Evolutionary conservation across 306 rosid species (phyloP).

Genomic region (Coriaria nepalensis): DNA sequence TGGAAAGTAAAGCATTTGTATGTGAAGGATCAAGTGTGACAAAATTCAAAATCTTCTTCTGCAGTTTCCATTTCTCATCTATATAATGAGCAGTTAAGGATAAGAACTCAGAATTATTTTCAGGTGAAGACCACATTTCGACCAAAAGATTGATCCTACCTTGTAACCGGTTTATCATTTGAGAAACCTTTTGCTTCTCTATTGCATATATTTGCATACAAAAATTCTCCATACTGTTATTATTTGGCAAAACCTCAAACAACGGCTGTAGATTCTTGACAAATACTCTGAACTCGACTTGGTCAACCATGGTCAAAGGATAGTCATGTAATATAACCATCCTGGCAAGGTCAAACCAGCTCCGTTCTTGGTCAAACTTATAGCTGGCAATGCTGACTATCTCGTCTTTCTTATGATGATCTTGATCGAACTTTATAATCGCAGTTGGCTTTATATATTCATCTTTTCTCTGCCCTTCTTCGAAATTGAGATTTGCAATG

Average conservation of each 20-base stretch:
- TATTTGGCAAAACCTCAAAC: constrained; percentile 64
- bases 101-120: constrained; percentile 36
- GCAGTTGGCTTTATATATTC: constrained; percentile 42
- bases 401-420: constrained; percentile 74
- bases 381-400: constrained; percentile 42
- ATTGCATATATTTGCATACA: constrained; percentile 61
- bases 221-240: constrained; percentile 38
- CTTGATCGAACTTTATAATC: constrained; percentile 61
- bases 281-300: constrained; percentile 90
- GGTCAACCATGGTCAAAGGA: constrained; percentile 70
- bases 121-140: constrained; percentile 72
- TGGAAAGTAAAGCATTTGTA: constrained; percentile 80
- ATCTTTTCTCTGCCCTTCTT: constrained; percentile 73
- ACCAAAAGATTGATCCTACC: constrained; percentile 78
- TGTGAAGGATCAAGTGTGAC: constrained; percentile 76
- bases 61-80: constrained; percentile 71
- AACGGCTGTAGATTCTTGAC: constrained; percentile 90
- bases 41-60: constrained; percentile 67
- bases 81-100: constrained; percentile 68
- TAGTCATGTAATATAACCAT: constrained; percentile 90
- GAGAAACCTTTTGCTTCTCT: constrained; percentile 57
- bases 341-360: constrained; percentile 87
- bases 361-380: constrained; percentile 74
- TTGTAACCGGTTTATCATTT: constrained; percentile 40
- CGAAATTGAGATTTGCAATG: constrained; percentile 46